Evolutionary conservation across 352 stramenopile genomes (phyloP).

Genomic region (Pythium aquatile): DNA sequence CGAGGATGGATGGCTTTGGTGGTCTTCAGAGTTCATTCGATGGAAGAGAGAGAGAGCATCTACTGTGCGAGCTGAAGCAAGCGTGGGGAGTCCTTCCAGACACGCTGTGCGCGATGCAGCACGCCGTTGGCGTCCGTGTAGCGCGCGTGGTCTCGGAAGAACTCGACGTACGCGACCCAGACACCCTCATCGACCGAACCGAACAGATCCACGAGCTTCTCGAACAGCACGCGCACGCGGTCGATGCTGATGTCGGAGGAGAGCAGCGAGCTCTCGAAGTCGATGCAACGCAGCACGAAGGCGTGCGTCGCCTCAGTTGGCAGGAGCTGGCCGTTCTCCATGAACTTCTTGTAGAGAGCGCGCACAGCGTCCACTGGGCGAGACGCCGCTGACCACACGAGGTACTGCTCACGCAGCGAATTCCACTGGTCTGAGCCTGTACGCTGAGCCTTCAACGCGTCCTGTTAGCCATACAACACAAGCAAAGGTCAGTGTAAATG

Average conservation of each 20-base stretch:
- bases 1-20: not conserved
- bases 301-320: slow-evolving; percentile 52
- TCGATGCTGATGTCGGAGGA: slow-evolving; percentile 31
- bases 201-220: slow-evolving; percentile 84
- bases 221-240: slow-evolving; percentile 66
- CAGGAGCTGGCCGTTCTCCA: slow-evolving; percentile 64
- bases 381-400: slow-evolving; percentile 50
- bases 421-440: slow-evolving; percentile 54
- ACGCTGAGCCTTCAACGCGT: slow-evolving; percentile 45
- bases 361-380: slow-evolving; percentile 43
- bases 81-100: slow-evolving; percentile 56
- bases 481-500: not conserved
- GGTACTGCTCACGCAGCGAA: slow-evolving; percentile 55
- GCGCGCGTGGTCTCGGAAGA: slow-evolving; percentile 38
- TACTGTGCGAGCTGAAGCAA: slow-evolving; percentile 50
- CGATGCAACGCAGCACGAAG: slow-evolving; percentile 69
- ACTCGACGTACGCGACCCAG: slow-evolving; percentile 75
- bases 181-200: slow-evolving; percentile 53
- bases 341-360: slow-evolving; percentile 63
- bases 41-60: not conserved
- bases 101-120: slow-evolving; percentile 63
- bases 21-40: not conserved
- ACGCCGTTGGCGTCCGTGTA: slow-evolving; percentile 64
- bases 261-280: slow-evolving; percentile 57
- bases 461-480: slow-evolving; percentile 20